phyloP scores from a whole-genome alignment of 371 early-diverging fungal species.

The Syncephalastrum sp. region DNA sequence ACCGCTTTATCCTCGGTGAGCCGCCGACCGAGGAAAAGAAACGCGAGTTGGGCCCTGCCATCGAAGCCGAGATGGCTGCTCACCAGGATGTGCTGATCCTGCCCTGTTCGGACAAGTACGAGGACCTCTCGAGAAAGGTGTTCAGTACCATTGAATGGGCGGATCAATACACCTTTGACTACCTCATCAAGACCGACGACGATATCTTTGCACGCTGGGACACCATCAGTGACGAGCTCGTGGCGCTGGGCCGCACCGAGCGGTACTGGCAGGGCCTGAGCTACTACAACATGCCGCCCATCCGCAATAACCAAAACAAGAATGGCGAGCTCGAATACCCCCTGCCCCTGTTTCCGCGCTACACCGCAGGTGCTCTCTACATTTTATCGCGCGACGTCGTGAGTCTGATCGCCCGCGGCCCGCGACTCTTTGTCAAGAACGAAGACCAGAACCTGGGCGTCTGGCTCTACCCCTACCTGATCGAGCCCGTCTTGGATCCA shows the following conservation, averaged over 20 bases:
- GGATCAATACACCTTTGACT: conserved; percentile 43
- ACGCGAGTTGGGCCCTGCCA: conserved; percentile 35
- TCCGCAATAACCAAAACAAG: conserved; percentile 42
- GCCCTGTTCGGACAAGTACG: conserved; percentile 54
- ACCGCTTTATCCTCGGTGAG: conserved; percentile 60
- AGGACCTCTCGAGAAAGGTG: conserved; percentile 44
- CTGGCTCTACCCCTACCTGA: conserved; percentile 52
- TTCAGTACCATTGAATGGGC: conserved; percentile 55
- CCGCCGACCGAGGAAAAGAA: conserved; percentile 38
- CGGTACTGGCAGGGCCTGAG: conserved; percentile 66
- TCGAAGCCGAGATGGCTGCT: conserved; percentile 41
- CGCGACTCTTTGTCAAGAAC: conserved; percentile 46
- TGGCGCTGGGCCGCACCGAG: conserved; percentile 44
- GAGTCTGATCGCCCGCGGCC: conserved; percentile 20
- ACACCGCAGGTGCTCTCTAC: conserved; percentile 54
- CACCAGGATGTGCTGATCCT: conserved; percentile 52
- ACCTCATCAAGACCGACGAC: conserved; percentile 60
- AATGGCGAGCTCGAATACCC: conserved; percentile 46
- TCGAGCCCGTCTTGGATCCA: conserved; percentile 53
- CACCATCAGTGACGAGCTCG: conserved; percentile 47
- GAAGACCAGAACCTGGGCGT: conserved; percentile 56
- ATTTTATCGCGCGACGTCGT: conserved; percentile 54
- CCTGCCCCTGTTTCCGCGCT: conserved; percentile 42
- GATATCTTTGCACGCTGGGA: conserved; percentile 68
- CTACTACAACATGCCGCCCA: conserved; percentile 53